Evolutionary conservation across 805 yeast genomes (phyloP), one percentile per base, ranked within the genome.

Genomic region (Danielia oregonensis): DNA sequence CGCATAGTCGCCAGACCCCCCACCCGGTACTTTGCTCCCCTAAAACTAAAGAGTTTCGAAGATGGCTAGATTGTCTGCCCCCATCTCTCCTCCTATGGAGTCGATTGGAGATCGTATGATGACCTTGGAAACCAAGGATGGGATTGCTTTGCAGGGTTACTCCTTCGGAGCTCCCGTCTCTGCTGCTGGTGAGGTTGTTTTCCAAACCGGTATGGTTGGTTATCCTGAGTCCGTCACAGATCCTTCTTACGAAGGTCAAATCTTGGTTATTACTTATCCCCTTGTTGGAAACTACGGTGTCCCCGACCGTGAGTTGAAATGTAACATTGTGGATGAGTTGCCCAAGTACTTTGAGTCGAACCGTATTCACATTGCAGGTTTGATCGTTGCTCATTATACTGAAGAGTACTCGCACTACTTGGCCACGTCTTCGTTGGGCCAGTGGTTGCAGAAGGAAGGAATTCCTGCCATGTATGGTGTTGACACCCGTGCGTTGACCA

Each of bases 141-240:
- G 96, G 49, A 63, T 79, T 44, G 77, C 81, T 39, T 74, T 91
- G 51, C 93, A 87, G 66, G 98, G 98, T 67, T 87, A 84, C 70
- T 91, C 97, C 14, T 93, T 93, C 55, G 98, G 98, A 73, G 96
- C 97, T 36, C 82, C 82, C 43, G 78, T 73, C 41, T 62, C 95
- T 17, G 78, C 80, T 37, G 94, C 97, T 37, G 98, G 98, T 75
- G 98, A 93, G 70, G 78, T 94, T 53, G 98, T 93, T 42, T 93
- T 93, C 79, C 97, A 94, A 68, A 93, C 98, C 44, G 97, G 98
- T 72, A 89, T 93, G 96, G 97, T 93, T 51, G 98, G 98, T 43
- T 93, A 93, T 63, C 98, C 97, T 26, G 98, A 93, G 66, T 81
- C 97, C 34, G 78, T 93, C 63, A 88, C 98, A 26, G 98, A 93